Evolutionary conservation across 176 grass and related monocot genomes (phyloP), one percentile per base, ranked within the genome.

Genomic region (Otatea glauca): DNA sequence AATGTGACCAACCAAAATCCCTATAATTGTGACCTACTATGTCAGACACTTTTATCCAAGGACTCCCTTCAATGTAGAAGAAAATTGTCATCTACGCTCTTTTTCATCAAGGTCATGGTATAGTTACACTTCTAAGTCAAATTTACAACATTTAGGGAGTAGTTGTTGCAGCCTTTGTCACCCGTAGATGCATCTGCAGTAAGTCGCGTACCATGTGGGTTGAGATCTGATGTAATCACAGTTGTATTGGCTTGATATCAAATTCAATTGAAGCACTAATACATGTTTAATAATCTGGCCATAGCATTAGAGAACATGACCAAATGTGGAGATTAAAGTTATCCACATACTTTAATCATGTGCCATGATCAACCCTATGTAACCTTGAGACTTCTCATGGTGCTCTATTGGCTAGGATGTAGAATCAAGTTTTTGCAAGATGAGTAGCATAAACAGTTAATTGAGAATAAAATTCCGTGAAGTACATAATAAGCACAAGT

Each of bases 401-500:
- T 74, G 59, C 21, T 84, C 59, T 84, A 75, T 35, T 51, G 20
- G 9, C 7, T 74, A 64, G 44, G 20, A 84, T 9, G 23, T 7
- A 16, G 43, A 65, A 63, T 51, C 67, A 34, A 64, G 14, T 65
- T 65, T 81, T 12, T 4, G 11, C 49, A 55, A 55, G n/a, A 81
- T 70, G 14, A 17, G 24, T 55, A 59, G 0, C 6, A 76, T 51
- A 69, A 45, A 24, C 32, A 76, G 23, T 18, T 5, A 56, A 32
- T 13, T 21, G 7, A 77, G 37, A 72, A 2, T 54, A 64, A 65
- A 78, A 66, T 49, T 72, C 3, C 0, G 24, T 45, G 39, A 64
- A 83, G 12, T 63, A 76, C 25, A 79, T 53, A 59, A 13, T 51
- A 62, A 69, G 13, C 48, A 77, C 12, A 77, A 43, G 41, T 16